Conservation (phyloP, 345 rosid genomes). For the Salix caprea region DNA sequence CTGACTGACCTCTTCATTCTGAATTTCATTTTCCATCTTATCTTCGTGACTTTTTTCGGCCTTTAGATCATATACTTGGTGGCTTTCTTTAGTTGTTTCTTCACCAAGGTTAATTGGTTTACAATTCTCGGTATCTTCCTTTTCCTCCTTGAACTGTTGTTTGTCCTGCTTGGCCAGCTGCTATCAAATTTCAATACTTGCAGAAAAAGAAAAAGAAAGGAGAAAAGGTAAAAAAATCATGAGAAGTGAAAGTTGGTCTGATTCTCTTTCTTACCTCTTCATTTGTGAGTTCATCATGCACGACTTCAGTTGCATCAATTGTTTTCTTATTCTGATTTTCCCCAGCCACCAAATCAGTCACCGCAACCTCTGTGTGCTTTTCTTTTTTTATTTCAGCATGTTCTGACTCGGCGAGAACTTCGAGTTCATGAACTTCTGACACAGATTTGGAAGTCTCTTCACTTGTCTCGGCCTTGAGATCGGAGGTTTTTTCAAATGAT, state of each 20-base stretch:
- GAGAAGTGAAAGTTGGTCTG: neutral
- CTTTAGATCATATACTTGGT: constrained; percentile 19
- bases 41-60: constrained; percentile 19
- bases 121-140: constrained; percentile 21
- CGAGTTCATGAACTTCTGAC: neutral
- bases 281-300: constrained; percentile 27
- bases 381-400: constrained; percentile 9
- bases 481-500: constrained; percentile 1
- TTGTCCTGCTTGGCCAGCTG: constrained; percentile 1
- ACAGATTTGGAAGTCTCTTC: constrained; percentile 14
- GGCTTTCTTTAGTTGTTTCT: constrained; percentile 23
- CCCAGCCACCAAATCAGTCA: constrained; percentile 8
- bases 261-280: constrained; percentile 23
- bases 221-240: neutral
- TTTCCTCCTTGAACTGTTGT: constrained; percentile 32
- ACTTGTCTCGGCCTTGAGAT: constrained; percentile 10
- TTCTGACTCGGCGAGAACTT: constrained; percentile 11
- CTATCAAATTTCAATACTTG: neutral
- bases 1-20: constrained; percentile 42
- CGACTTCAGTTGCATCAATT: constrained; percentile 19
- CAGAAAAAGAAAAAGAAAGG: neutral
- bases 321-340: constrained; percentile 15
- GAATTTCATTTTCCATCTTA: constrained; percentile 9
- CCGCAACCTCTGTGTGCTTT: constrained; percentile 13
- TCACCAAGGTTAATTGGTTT: constrained; percentile 9